phyloP scores from a whole-genome alignment of 2,329 filamentous ascomycete genomes.

The Alternaria solani region DNA sequence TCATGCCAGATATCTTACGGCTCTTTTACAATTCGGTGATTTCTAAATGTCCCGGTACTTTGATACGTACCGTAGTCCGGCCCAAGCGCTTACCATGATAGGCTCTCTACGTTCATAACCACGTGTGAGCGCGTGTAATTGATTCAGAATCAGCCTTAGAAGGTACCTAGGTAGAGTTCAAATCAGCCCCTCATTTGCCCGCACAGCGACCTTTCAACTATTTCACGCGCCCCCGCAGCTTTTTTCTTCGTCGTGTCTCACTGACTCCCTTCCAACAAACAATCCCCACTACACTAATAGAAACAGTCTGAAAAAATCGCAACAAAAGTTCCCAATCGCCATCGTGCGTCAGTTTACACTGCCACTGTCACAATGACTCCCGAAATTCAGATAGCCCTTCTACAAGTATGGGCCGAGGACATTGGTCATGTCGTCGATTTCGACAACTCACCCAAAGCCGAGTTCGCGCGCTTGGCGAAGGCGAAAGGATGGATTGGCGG shows the following conservation, averaged over 20 bases:
- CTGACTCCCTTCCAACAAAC: not conserved
- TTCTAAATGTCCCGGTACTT: not conserved
- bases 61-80: not conserved
- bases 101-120: conserved; percentile 6
- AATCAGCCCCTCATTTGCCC: conserved; percentile 8
- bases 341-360: not conserved
- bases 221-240: not conserved
- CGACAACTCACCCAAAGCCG: conserved; percentile 23
- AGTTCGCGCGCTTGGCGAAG: conserved; percentile 34
- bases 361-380: conserved; percentile 10
- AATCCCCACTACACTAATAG: not conserved
- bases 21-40: not conserved
- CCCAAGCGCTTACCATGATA: conserved; percentile 10
- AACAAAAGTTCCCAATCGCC: not conserved
- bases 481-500: conserved; percentile 30
- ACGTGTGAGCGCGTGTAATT: conserved; percentile 6
- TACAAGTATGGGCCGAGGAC: conserved; percentile 22
- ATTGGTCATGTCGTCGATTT: conserved; percentile 19
- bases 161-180: not conserved
- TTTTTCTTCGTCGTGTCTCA: not conserved
- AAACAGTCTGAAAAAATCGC: not conserved
- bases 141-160: not conserved
- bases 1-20: no score
- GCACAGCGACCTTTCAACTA: not conserved
- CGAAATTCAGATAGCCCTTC: conserved; percentile 18